Base-by-base conservation (phyloP, 805 yeast species). In the Priceomyces melissophilus region DNA sequence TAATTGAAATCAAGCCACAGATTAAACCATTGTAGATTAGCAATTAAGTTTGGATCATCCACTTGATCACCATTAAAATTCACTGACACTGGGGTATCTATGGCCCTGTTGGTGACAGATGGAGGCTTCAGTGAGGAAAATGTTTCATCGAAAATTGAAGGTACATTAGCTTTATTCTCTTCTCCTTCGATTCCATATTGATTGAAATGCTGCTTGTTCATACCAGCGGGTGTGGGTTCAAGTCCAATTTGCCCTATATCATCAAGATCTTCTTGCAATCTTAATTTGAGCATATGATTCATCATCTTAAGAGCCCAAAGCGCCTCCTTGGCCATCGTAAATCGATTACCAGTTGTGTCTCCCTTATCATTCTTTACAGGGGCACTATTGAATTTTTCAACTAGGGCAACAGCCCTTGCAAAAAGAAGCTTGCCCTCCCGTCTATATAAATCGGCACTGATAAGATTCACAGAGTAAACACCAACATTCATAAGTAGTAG, bases 251-350 rank as follows among this genome's bases (percentile, higher is more conserved):
- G 57, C 3, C 49, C 52, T 37, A 81, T 55, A 1, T 53, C 53
- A 9, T 55, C 45, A 8, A 66, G 54, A n/a, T 75, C 65, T 39
- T 71, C 71, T 35, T 65, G 55, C 39, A 76, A 58, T 35, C 78
- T 59, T 38, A 75, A 56, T n/a, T 71, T 57, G 35, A 75, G 58
- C 49, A 79, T 68, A 44, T 73, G 76, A 50, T 77, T 78, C 43
- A 78, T 60, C 66, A 73, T 75, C 45, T 77, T 78, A 32, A 81
- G 50, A 2, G 76, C 79, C 86, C 85, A 81, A n/a, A 77, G 50
- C 50, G 82, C 76, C 53, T 80, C 85, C 33, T 69, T 65, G 10
- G 73, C 75, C 86, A 80, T 80, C 39, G 61, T 65, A 49, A 67
- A 70, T 31, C 75, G 49, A 39, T 58, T 62, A 30, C 55, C 50